Evolutionary conservation across 73 alveolate species (phyloP).

Genomic region (Tetrahymena thermophila): DNA sequence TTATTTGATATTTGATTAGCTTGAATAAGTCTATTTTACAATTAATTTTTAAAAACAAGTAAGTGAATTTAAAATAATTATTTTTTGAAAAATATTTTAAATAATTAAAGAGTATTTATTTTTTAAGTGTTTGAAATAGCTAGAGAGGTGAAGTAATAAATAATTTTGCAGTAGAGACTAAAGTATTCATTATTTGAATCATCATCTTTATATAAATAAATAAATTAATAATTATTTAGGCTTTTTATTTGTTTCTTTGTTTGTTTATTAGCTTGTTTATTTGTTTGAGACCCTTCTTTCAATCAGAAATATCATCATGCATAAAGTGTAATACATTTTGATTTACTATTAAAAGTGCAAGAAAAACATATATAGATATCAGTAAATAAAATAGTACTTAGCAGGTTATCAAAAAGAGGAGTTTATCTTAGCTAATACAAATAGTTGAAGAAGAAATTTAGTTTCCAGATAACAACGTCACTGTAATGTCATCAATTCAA

Average conservation of each 20-base stretch:
- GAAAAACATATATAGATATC: not conserved
- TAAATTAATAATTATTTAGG: too few species aligned
- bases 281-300: not conserved
- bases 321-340: not conserved
- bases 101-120: not conserved
- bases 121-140: not conserved
- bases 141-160: not conserved
- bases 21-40: not conserved
- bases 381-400: not conserved
- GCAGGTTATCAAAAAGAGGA: not conserved
- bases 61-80: too few species aligned
- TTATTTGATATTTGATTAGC: too few species aligned
- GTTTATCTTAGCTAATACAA: not conserved
- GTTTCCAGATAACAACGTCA: not conserved
- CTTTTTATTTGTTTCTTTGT: not conserved
- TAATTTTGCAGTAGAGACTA: not conserved
- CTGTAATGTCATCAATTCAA: not conserved
- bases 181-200: not conserved
- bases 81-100: too few species aligned
- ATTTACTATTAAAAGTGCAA: not conserved
- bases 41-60: too few species aligned
- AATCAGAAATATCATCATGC: not conserved
- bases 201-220: not conserved
- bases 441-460: not conserved
- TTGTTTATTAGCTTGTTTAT: not conserved